Percentiles rank a stretch among this genome's conserved stretches.
Conservation (phyloP, 2,329 filamentous ascomycete species). For the Botrytis sinoallii region DNA sequence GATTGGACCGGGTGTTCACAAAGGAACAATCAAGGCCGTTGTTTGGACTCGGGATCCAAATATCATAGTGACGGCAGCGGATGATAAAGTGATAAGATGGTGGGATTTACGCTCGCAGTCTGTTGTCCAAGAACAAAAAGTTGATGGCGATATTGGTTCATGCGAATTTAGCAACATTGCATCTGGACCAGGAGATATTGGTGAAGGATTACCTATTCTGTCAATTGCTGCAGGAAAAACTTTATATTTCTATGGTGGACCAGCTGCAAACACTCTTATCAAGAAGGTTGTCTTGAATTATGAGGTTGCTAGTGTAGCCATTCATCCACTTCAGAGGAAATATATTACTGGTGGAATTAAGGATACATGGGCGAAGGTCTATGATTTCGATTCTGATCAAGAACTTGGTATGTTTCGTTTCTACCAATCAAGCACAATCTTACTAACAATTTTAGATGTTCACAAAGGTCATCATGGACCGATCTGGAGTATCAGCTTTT, state of each 20-base stretch:
- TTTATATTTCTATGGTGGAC: slow-evolving; percentile 86
- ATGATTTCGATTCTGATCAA: slow-evolving; percentile 78
- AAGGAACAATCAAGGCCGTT: slow-evolving; percentile 89
- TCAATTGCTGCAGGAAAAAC: slow-evolving; percentile 92
- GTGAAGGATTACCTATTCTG: slow-evolving; percentile 68
- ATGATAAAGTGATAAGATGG: slow-evolving; percentile 91
- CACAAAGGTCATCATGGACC: slow-evolving; percentile 97
- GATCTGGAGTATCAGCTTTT: slow-evolving; percentile 94
- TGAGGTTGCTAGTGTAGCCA: slow-evolving; percentile 84
- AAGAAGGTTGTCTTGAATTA: slow-evolving; percentile 79
- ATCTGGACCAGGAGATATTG: slow-evolving; percentile 59
- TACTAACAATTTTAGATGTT: slow-evolving; percentile 57
- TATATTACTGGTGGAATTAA: slow-evolving; percentile 87
- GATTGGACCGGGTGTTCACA: slow-evolving; percentile 81
- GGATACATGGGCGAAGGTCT: slow-evolving; percentile 95
- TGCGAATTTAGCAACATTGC: slow-evolving; percentile 79
- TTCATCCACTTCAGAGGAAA: slow-evolving; percentile 77
- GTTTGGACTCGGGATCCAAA: slow-evolving; percentile 90
- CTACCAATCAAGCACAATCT: background rate
- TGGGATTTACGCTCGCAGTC: slow-evolving; percentile 79
- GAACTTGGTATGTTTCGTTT: slow-evolving; percentile 61
- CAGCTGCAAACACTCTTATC: slow-evolving; percentile 64
- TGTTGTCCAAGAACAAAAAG: slow-evolving; percentile 70
- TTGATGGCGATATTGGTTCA: slow-evolving; percentile 84
- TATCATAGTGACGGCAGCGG: slow-evolving; percentile 82